Base-by-base conservation (phyloP, 805 yeast species). In the Saccharomycopsis sp. region DNA sequence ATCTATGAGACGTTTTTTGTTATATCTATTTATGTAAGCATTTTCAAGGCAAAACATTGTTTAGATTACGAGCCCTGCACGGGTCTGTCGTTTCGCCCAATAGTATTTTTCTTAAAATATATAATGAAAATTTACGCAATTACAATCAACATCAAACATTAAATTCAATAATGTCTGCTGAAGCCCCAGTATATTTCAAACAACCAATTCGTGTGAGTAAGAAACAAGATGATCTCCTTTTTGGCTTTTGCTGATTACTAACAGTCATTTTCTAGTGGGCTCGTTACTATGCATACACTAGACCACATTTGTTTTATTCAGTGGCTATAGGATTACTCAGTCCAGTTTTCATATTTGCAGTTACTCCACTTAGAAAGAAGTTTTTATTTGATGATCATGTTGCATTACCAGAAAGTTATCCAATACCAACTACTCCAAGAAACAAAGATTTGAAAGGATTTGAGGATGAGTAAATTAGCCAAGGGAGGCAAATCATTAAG, bases 201-300 rank as follows among this genome's bases (percentile, higher is more conserved):
- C 74, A 77, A 56, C 85, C 85, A 45, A 56, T 77, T 27, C 77
- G 79, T 59, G 83, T 77, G 71, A 51, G 83, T 73, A 3, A 9
- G 11, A n/a, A 26, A 6, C n/a, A 22, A 16, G n/a, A 31, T 8
- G 8, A 44, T 8, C 17, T 24, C 14, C 11, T 2, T 9, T 38
- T 21, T 29, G 26, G 22, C 23, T 29, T 7, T 21, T 32, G 16
- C 14, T 16, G 14, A 20, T 13, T 8, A n/a, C 16, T 26, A 57
- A 61, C 57, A 61, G 56, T 59, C 35, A 17, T 8, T 37, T 9
- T 47, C n/a, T 51, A 77, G 83, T 79, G 85, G 85, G 62, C 72
- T 53, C 81, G 89, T 60, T 83, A 77, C 65, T 80, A 79, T 54
- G 84, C 89, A 20, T 82, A 83, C 65, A 75, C 75, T 53, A 77